A percentile compares a stretch with the other conserved stretches of the same genome.
Evolutionary conservation across 2,329 filamentous ascomycete species (phyloP).

Genomic region (Verticillium nonalfalfae): DNA sequence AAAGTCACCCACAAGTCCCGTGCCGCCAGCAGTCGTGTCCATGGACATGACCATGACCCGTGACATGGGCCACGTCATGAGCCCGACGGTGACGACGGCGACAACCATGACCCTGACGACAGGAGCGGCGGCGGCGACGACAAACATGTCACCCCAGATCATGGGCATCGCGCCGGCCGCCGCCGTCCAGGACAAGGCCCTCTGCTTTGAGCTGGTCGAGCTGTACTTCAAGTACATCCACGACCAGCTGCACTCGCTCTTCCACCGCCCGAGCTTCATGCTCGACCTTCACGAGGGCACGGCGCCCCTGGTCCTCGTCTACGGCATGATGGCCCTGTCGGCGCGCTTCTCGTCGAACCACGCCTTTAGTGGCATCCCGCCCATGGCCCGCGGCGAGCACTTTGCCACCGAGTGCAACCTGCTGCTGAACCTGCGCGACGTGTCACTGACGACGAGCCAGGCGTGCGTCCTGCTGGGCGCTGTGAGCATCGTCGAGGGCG

Average conservation of each 20-base stretch:
- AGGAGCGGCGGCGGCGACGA: conserved; percentile 6
- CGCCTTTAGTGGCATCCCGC: conserved; percentile 12
- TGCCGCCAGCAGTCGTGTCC: not conserved
- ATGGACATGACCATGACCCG: conserved; percentile 5
- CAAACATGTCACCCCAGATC: conserved; percentile 1
- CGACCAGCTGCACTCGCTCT: conserved; percentile 24
- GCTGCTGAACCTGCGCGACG: conserved; percentile 24
- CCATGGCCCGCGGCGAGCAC: conserved; percentile 16
- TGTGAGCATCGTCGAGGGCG: conserved; percentile 23
- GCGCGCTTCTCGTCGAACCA: conserved; percentile 16
- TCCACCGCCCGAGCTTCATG: conserved; percentile 20
- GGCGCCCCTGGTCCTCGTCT: conserved; percentile 14
- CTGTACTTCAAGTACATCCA: conserved; percentile 25
- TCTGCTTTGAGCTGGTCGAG: conserved; percentile 19
- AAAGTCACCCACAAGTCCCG: not conserved
- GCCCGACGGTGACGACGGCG: conserved; percentile 4
- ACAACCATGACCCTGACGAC: not conserved
- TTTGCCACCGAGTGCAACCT: conserved; percentile 14
- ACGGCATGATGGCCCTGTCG: conserved; percentile 17
- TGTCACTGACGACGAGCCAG: conserved; percentile 28
- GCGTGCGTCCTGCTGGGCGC: conserved; percentile 29
- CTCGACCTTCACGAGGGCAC: conserved; percentile 15
- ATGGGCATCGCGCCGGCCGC: conserved; percentile 6
- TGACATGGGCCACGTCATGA: not conserved
- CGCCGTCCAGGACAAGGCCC: conserved; percentile 10